Percentiles rank a stretch among this genome's conserved stretches.
Conservation (phyloP, 2,329 filamentous ascomycete genomes). For the Cladosporium phlei region DNA sequence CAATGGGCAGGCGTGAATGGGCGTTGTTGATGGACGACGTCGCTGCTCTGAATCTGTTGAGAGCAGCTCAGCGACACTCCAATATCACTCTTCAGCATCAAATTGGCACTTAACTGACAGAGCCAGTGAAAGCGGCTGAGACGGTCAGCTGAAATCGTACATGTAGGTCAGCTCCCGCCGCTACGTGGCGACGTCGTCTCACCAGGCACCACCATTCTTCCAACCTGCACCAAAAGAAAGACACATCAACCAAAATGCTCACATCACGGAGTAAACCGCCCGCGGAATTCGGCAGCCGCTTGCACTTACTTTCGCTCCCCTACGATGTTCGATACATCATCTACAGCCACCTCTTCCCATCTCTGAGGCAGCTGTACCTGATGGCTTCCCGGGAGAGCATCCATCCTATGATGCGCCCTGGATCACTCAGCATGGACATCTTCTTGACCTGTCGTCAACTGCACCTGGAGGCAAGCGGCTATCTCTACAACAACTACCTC, state of each 20-base stretch:
- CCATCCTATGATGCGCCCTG: slow-evolving; percentile 8
- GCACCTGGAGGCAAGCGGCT: slow-evolving; percentile 22
- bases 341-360: slow-evolving; percentile 29
- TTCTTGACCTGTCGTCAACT: slow-evolving; percentile 20
- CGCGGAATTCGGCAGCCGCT: too few relatives aligned
- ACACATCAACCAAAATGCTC: background rate
- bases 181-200: too few relatives aligned
- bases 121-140: too few relatives aligned
- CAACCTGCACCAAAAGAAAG: too few relatives aligned
- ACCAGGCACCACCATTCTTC: background rate
- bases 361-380: slow-evolving; percentile 25
- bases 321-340: slow-evolving; percentile 30
- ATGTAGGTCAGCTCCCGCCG: too few relatives aligned
- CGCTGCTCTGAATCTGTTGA: too few relatives aligned
- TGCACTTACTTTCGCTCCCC: slow-evolving; percentile 21
- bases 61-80: too few relatives aligned
- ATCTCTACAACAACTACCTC: slow-evolving; percentile 29
- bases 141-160: too few relatives aligned
- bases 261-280: background rate
- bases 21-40: too few relatives aligned
- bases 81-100: too few relatives aligned
- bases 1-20: too few relatives aligned
- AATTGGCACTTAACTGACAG: too few relatives aligned
- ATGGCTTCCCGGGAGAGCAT: slow-evolving; percentile 19
- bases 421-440: slow-evolving; percentile 15